Percentiles rank a stretch among this genome's conserved stretches.
Conservation (phyloP, 1,284 basidiomycete species). For the Peniophora sp. region DNA sequence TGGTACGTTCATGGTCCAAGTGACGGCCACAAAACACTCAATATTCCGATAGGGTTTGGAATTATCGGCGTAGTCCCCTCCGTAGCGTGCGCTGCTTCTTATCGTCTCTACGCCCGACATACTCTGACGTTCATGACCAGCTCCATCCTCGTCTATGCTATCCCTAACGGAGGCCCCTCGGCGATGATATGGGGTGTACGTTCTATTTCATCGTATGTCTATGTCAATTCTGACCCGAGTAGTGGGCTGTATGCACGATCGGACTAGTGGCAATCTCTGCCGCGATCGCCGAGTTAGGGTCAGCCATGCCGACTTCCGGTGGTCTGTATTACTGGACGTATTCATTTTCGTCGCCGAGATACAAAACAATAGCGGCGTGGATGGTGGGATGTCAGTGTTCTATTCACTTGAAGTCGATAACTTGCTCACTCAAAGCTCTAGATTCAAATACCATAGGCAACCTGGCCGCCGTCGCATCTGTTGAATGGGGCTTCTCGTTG, state of each 20-base stretch:
- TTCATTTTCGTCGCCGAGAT: slow-evolving; percentile 22
- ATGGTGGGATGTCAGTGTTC: slow-evolving; percentile 30
- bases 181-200: slow-evolving; percentile 39
- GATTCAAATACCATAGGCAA: slow-evolving; percentile 30
- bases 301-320: neutral
- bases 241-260: slow-evolving; percentile 24
- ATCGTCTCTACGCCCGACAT: neutral
- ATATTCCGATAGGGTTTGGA: slow-evolving; percentile 13
- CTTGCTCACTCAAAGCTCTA: slow-evolving; percentile 5
- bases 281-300: slow-evolving; percentile 10
- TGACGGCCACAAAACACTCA: neutral
- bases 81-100: slow-evolving; percentile 12
- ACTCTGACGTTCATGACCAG: slow-evolving; percentile 11
- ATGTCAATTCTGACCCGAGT: slow-evolving; percentile 4
- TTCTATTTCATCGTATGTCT: slow-evolving; percentile 3
- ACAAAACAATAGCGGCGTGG: slow-evolving; percentile 29
- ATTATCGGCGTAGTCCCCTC: slow-evolving; percentile 23
- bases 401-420: neutral
- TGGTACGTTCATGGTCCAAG: slow-evolving; percentile 1
- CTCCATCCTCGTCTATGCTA: slow-evolving; percentile 28
- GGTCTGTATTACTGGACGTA: slow-evolving; percentile 25
- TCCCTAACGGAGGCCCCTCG: slow-evolving; percentile 34
- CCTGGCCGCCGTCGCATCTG: slow-evolving; percentile 29
- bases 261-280: slow-evolving; percentile 8
- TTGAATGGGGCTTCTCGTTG: slow-evolving; percentile 35